phyloP scores from a whole-genome alignment of 192 early-diverging fungal species.

The Chytriomyces sp. region DNA sequence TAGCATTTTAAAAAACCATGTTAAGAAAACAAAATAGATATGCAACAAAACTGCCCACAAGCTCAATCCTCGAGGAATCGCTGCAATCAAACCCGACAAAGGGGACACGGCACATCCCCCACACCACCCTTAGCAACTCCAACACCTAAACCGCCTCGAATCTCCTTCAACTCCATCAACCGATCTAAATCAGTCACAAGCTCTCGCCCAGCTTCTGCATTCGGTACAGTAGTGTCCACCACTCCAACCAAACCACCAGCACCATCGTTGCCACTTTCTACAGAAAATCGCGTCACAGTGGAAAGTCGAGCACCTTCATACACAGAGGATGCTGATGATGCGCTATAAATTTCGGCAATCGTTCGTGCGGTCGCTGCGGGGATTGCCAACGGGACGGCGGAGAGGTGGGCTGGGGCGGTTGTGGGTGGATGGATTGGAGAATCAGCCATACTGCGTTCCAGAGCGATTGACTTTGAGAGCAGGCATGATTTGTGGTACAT shows the following conservation, averaged over 20 bases:
- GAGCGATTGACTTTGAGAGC: conserved; percentile 23
- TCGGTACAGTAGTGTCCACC: not conserved
- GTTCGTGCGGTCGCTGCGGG: not conserved
- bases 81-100: conserved; percentile 7
- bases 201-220: conserved; percentile 1
- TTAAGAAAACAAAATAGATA: too few relatives aligned
- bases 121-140: not conserved
- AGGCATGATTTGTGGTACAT: conserved; percentile 86
- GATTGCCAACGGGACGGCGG: not conserved
- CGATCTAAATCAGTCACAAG: conserved; percentile 26
- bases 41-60: too few relatives aligned
- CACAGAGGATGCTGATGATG: not conserved
- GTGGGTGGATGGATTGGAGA: not conserved
- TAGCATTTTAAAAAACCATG: too few relatives aligned
- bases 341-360: conserved; percentile 5
- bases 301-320: not conserved
- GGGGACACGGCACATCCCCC: not conserved
- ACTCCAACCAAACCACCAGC: not conserved
- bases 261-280: conserved; percentile 2
- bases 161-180: conserved; percentile 8
- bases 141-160: not conserved
- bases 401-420: not conserved
- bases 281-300: conserved; percentile 19
- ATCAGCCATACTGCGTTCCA: not conserved
- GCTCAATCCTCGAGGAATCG: too few relatives aligned